Evolutionary conservation across 2,329 filamentous ascomycete species (phyloP), one percentile per base, ranked within the genome.

Genomic region (Clarireedia paspali): DNA sequence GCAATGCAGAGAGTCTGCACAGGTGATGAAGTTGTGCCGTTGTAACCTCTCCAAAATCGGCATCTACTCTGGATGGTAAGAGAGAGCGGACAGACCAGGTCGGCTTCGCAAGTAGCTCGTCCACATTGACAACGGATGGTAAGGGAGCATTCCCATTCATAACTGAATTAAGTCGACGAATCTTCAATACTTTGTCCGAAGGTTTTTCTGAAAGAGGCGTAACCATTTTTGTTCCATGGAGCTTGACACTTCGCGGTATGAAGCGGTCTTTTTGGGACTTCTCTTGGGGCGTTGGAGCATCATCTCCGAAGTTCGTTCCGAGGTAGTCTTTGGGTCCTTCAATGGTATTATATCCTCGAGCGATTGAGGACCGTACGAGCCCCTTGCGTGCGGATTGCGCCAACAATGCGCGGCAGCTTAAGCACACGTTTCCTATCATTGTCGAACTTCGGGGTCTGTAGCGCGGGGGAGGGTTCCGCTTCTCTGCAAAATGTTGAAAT

Each of bases 1-100:
- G 91, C 0, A 99, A 84, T 14, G 92, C 91, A 4, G 91, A 95
- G 40, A 97, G 84, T 17, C 89, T 88, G 38, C 96, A 84, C 9
- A 97, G 83, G 70, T 96, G 92, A 64, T 82, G 83, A 0, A 97
- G 80, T 69, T 90, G 84, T 46, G 81, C 69, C 0, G 83, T 74
- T 0, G 86, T 84, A 56, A 71, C 70, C 50, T 75, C 67, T 47
- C 70, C 64, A 1, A 68, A 58, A 44, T 59, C 40, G 6, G 56
- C 46, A 1, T 55, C 53, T 14, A 47, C 30, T 10, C 50, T 27
- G 6, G 56, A 66, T 12, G 86, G 82, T 0, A 94, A 76, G 5
- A 96, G 82, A 7, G 87, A 85, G 36, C 82, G 76, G 62, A 95
- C 85, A 47, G 91, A 96, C 91, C 91, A 96, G 49, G 81, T 86